Evolutionary conservation across 371 early-diverging fungal genomes (phyloP).

Genomic region (Lichtheimia ornata): DNA sequence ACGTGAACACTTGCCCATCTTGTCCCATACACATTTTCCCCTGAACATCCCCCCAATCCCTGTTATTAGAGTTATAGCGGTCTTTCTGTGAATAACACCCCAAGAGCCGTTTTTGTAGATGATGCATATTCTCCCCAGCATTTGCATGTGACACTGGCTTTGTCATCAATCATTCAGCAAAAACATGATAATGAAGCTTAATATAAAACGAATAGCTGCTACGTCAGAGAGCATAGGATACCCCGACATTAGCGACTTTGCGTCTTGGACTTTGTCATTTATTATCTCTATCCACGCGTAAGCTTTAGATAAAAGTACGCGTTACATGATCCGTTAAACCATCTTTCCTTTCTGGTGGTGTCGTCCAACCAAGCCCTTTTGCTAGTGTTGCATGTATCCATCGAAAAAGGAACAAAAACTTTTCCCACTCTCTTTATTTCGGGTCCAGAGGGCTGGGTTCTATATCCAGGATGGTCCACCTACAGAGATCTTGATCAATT

Average conservation of each 20-base stretch:
- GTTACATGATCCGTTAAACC: not conserved
- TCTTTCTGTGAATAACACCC: no score
- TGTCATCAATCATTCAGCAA: no score
- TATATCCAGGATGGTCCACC: not conserved
- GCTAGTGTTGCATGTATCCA: not conserved
- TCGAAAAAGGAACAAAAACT: slow-evolving; percentile 1
- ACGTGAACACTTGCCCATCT: no score
- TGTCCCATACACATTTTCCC: no score
- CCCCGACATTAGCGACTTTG: not conserved
- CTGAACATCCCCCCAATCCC: no score
- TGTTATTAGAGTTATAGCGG: no score
- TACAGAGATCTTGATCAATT: not conserved
- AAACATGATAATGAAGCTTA: no score
- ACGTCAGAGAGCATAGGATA: no score
- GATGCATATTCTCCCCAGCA: no score
- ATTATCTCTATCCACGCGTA: not conserved
- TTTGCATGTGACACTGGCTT: no score
- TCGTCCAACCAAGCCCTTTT: slow-evolving; percentile 1
- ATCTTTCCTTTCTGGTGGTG: not conserved
- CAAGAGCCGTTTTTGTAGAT: no score
- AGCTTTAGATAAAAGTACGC: not conserved
- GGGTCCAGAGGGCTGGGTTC: slow-evolving; percentile 1
- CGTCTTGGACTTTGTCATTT: not conserved
- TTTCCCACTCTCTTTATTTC: slow-evolving; percentile 1
- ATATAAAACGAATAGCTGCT: no score